Evolutionary conservation across 2,329 filamentous ascomycete species (phyloP), one percentile per base, ranked within the genome.

Genomic region (Epichloe uncinata): DNA sequence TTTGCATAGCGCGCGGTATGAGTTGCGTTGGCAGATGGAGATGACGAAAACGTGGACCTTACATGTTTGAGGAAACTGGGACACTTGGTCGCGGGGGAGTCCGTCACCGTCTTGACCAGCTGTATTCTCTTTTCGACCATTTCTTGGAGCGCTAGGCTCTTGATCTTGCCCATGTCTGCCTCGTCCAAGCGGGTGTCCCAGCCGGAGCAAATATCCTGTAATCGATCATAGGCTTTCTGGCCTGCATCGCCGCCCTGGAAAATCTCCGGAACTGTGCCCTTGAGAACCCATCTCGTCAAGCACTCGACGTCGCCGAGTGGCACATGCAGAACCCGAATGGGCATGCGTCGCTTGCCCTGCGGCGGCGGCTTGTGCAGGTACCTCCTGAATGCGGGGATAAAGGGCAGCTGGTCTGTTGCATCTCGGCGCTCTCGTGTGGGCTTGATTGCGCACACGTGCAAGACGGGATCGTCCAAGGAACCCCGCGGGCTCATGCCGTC

Each of bases 121-220:
- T 81, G 76, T 38, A 73, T 71, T 45, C 93, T 76, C 65, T 85
- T 81, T 53, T 85, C 81, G 6, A 94, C 73, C 35, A 93, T 74
- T 58, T 95, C 88, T 53, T 90, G 82, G 50, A 95, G 73, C 46
- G 81, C 77, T 59, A 98, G 71, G 61, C 89, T 90, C 64, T 87
- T 91, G 63, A 97, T 81, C 60, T 83, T 84, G 44, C 74, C 73
- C 69, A 93, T 85, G 58, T 94, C 87, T 50, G 87, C 74, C 67
- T 98, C 93, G 50, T 90, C 79, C 85, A 89, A 97, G 26, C 79
- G 73, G 42, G 81, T 72, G 38, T 79, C 78, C 90, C 91, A 97
- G 1, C 81, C 81, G 43, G 74, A 74, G 62, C 84, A 89, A 15
- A 91, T 70, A 22, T 79, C 74, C 15, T 78, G 67, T 35, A 97